These are phyloP conservation scores for Endocalyx cinctus DNA, from an alignment of 2,329 filamentous ascomycete species.

Conservation along the genomic window DNA sequence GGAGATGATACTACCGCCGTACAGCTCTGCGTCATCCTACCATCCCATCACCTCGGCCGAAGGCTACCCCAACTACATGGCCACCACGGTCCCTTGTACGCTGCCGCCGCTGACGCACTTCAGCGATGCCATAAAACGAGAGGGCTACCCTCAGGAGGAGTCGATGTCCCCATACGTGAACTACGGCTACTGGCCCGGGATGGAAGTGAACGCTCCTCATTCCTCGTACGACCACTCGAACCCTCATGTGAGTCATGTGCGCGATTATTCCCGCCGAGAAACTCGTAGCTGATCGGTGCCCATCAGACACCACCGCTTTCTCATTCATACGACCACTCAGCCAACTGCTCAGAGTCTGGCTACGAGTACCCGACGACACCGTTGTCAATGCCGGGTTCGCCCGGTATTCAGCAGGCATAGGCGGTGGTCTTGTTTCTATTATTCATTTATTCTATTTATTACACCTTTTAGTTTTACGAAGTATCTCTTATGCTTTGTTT, in stretches of 20 bases:
- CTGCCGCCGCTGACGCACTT: constrained; percentile 63
- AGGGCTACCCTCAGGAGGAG: constrained; percentile 52
- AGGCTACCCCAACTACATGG: constrained; percentile 53
- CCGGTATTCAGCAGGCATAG: too few species aligned
- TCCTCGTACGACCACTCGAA: constrained; percentile 62
- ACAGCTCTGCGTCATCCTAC: constrained; percentile 50
- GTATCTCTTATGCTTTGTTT: too few species aligned
- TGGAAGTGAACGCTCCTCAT: constrained; percentile 57
- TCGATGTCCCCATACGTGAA: constrained; percentile 62
- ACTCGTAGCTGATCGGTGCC: constrained; percentile 46
- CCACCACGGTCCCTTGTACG: constrained; percentile 51
- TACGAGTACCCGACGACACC: constrained; percentile 67
- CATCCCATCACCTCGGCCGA: constrained; percentile 47
- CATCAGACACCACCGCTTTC: constrained; percentile 77
- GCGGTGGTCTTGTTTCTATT: too few species aligned
- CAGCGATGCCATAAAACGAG: constrained; percentile 63
- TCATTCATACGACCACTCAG: constrained; percentile 66
- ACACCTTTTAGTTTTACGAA: too few species aligned
- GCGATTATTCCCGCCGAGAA: constrained; percentile 37
- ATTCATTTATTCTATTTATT: too few species aligned
- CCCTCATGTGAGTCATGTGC: constrained; percentile 68
- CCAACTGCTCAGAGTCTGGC: constrained; percentile 56
- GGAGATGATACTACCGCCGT: constrained; percentile 56
- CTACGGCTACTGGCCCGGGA: constrained; percentile 60
- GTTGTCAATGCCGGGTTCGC: constrained; percentile 68